Evolutionary conservation across 768 basidiomycete species (phyloP), one percentile per base, ranked within the genome.

Genomic region (Termitomyces sp.): DNA sequence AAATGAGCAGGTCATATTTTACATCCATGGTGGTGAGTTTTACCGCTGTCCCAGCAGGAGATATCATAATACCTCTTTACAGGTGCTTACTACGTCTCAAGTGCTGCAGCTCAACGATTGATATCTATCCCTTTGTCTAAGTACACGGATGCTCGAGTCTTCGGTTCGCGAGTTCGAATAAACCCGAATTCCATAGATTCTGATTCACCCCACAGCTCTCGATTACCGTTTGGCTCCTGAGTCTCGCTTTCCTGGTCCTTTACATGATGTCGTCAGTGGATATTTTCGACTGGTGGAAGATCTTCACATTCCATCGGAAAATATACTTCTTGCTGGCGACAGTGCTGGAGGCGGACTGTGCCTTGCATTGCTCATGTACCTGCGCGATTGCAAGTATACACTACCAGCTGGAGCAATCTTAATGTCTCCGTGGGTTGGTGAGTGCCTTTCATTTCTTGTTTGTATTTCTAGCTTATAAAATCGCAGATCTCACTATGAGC

Each of bases 181-280:
- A 5, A 29, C 18, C 15, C 1, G 26, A 60, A 55, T 29, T 16
- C 49, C 26, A 48, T 37, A 33, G 33, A 48, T 37, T 31, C 62
- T 58, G 36, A 62, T 34, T 5, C 18, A 13, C 39, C n/a, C 26
- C 56, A 56, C 55, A 96, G 94, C 94, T 8, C 76, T 99, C 60
- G 94, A 97, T 69, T 99, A 99, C 72, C 91, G 96, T 12, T 79
- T 99, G 36, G 95, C 96, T 0, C 96, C 96, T 1, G 96, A 99
- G 72, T 94, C 94, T 5, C 81, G 83, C 44, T 99, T 98, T 71
- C 96, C 96, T 0, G 92, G 94, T 0, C 90, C 94, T 10, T 68
- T 77, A 15, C 77, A 96, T 80, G 96, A 99, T 65, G 90, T 87
- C 22, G 91, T 94, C 52, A 82, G 78, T 42, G 90, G 87, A 0